Base-by-base conservation (phyloP, 306 rosid species). In the Quercus glauca region DNA sequence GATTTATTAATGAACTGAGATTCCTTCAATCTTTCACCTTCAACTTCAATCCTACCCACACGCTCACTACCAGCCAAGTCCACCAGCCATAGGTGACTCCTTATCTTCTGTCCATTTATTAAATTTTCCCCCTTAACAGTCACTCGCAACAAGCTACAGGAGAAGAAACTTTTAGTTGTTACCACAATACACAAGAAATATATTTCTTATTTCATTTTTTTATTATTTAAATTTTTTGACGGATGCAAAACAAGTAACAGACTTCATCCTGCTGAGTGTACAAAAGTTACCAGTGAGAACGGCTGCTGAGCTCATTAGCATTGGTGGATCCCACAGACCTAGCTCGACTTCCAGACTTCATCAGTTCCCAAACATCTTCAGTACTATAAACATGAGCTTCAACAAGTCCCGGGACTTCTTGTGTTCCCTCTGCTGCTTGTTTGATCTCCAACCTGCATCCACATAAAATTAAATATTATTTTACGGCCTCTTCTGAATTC, bases 31-130 rank as follows among this genome's bases (percentile, higher is more conserved):
- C 99, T 91, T 86, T 95, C 99, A 28, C 99, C 99, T 73, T 93
- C 99, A 73, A 92, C 98, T 80, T 95, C 99, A 75, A 89, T 95
- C 88, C 92, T 95, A 74, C 94, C 99, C 75, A 95, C 92, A 10
- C 99, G 98, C 88, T 95, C 99, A 55, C 99, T 95, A 51, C 99
- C 99, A 59, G 99, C 99, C 80, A 95, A 88, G 90, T 95, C 99
- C 74, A 95, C 99, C 12, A 95, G 92, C 99, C 99, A 95, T 69
- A 95, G 99, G 78, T 90, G 97, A 85, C 98, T 91, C 90, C 67
- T 89, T 64, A 93, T 91, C 76, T 87, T 91, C 81, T 88, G 97
- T 71, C 98, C 94, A 81, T 83, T 91, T 73, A 95, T 84, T 77
- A 91, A 65, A 87, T 82, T 91, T 82, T 90, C 94, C 68, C 97